phyloP scores from a whole-genome alignment of 1,139 yeast genomes.

The Schwanniomyces etchellsii region DNA sequence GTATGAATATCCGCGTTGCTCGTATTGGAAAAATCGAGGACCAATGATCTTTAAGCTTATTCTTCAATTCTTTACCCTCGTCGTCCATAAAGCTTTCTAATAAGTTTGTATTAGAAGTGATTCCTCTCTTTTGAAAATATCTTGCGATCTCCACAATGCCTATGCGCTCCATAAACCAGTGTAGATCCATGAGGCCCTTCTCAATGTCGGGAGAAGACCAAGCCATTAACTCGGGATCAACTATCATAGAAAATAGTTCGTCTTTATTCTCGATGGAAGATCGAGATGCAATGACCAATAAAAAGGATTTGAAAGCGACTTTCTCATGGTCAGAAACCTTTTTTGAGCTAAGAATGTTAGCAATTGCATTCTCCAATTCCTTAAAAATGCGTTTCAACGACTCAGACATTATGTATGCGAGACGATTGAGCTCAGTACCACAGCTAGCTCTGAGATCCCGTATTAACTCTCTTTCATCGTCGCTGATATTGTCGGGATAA shows the following conservation, averaged over 20 bases:
- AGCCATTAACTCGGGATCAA: slow-evolving; percentile 85
- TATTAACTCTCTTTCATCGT: slow-evolving; percentile 73
- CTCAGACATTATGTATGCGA: slow-evolving; percentile 93
- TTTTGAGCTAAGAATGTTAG: slow-evolving; percentile 59
- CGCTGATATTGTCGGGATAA: slow-evolving; percentile 61
- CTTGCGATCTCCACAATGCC: slow-evolving; percentile 93
- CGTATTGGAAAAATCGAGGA: slow-evolving; percentile 90
- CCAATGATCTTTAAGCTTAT: slow-evolving; percentile 85
- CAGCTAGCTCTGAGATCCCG: slow-evolving; percentile 87
- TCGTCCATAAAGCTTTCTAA: slow-evolving; percentile 84
- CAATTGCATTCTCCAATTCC: slow-evolving; percentile 78
- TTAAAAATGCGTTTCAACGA: slow-evolving; percentile 73
- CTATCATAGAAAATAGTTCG: slow-evolving; percentile 76
- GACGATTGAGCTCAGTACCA: slow-evolving; percentile 89
- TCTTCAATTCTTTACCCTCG: slow-evolving; percentile 72
- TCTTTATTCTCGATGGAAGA: slow-evolving; percentile 66
- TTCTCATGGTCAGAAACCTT: slow-evolving; percentile 86
- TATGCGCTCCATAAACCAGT: slow-evolving; percentile 96
- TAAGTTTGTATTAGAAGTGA: slow-evolving; percentile 69
- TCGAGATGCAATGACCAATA: slow-evolving; percentile 86
- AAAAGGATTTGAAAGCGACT: slow-evolving; percentile 87
- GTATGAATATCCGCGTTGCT: slow-evolving; percentile 91
- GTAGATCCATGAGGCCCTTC: slow-evolving; percentile 81
- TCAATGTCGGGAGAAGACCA: slow-evolving; percentile 94
- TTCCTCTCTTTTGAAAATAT: slow-evolving; percentile 79